These are phyloP conservation scores for Globisporangium iwayamae DNA, from an alignment of 352 stramenopile genomes.

Conservation along the genomic window DNA sequence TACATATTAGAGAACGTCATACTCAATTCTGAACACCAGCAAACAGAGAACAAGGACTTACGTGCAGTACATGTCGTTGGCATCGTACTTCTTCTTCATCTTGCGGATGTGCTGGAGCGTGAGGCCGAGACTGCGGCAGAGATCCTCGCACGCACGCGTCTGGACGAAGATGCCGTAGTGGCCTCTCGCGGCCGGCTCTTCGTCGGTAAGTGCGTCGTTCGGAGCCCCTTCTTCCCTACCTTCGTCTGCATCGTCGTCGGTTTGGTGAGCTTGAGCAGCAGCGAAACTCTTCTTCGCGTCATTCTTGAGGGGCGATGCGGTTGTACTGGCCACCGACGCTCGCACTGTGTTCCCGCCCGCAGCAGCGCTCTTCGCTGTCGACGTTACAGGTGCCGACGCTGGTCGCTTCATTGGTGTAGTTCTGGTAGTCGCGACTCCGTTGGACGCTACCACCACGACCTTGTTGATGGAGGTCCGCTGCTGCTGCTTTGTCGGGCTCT, in stretches of 20 bases:
- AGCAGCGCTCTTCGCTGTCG: background rate
- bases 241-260: background rate
- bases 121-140: slow-evolving; percentile 46
- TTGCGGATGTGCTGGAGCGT: slow-evolving; percentile 52
- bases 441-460: slow-evolving; percentile 1
- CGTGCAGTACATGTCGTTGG: slow-evolving; percentile 76
- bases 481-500: slow-evolving; percentile 13
- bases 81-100: slow-evolving; percentile 69
- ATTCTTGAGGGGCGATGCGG: background rate
- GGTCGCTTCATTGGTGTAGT: slow-evolving; percentile 4
- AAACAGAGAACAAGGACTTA: slow-evolving; percentile 23
- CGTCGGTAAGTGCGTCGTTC: background rate
- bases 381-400: slow-evolving; percentile 4
- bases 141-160: slow-evolving; percentile 44
- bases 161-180: slow-evolving; percentile 55
- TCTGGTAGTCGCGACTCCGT: background rate
- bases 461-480: background rate
- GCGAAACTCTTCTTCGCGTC: background rate
- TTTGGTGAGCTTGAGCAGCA: background rate
- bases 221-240: no score
- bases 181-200: slow-evolving; percentile 28
- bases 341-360: background rate
- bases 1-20: background rate
- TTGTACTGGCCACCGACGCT: background rate
- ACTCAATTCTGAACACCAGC: background rate